These are phyloP conservation scores for Dendryphion nanum DNA, from an alignment of 2,329 filamentous ascomycete species.

Conservation along the genomic window DNA sequence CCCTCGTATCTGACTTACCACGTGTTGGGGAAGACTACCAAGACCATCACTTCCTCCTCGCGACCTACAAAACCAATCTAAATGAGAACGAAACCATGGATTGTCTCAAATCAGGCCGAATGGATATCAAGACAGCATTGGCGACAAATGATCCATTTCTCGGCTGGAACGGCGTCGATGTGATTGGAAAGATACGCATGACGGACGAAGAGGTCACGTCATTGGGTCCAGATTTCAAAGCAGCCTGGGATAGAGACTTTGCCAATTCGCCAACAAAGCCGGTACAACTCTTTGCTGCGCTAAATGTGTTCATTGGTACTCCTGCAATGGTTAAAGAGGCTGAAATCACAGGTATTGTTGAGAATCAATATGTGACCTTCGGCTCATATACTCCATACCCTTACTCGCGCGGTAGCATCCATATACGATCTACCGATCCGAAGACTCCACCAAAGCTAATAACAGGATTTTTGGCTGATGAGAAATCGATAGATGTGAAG, in stretches of 20 bases:
- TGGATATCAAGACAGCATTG: constrained; percentile 44
- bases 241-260: constrained; percentile 54
- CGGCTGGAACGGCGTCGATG: constrained; percentile 56
- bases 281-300: constrained; percentile 42
- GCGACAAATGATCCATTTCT: constrained; percentile 47
- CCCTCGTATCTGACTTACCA: constrained; percentile 53
- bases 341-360: constrained; percentile 4
- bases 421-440: constrained; percentile 48
- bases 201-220: constrained; percentile 49
- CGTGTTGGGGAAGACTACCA: constrained; percentile 64
- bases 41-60: constrained; percentile 56
- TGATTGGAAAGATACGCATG: constrained; percentile 53
- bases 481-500: constrained; percentile 54
- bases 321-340: constrained; percentile 19
- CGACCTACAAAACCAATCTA: constrained; percentile 49
- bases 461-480: constrained; percentile 53
- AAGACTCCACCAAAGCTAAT: constrained; percentile 11
- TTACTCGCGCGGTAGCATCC: constrained; percentile 57
- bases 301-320: constrained; percentile 12
- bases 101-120: constrained; percentile 46
- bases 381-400: constrained; percentile 56
- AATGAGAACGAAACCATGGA: constrained; percentile 51
- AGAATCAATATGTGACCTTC: constrained; percentile 50
- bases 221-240: constrained; percentile 52
- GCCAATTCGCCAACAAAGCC: constrained; percentile 42